Percentiles rank a stretch among this genome's conserved stretches.
These are phyloP conservation scores for Pichia rugopelliculosa DNA, from an alignment of 805 yeast species.

Conservation along the genomic window DNA sequence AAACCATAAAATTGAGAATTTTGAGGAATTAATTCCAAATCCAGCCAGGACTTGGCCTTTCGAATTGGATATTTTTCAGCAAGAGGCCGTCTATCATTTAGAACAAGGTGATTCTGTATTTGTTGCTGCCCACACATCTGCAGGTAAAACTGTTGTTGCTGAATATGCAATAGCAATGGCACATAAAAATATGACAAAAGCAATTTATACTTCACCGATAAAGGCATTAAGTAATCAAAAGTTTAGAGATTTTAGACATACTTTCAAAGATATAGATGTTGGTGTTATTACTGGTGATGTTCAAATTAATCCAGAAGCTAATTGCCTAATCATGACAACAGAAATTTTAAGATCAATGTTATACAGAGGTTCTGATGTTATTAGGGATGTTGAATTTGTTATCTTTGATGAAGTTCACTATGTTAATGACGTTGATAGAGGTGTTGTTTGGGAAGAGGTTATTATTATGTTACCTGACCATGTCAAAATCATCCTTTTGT, in stretches of 20 bases:
- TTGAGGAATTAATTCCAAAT: slow-evolving; percentile 80
- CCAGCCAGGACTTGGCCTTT: slow-evolving; percentile 95
- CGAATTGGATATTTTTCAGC: slow-evolving; percentile 89
- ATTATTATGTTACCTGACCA: slow-evolving; percentile 92
- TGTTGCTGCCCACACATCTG: slow-evolving; percentile 98
- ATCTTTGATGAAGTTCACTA: slow-evolving; percentile 97
- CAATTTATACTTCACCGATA: slow-evolving; percentile 94
- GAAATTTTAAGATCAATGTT: slow-evolving; percentile 96
- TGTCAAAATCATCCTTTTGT: slow-evolving; percentile 86
- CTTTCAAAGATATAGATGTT: slow-evolving; percentile 82
- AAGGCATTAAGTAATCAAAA: slow-evolving; percentile 93
- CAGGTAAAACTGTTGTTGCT: slow-evolving; percentile 97
- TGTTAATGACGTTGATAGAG: slow-evolving; percentile 96
- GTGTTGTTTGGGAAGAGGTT: slow-evolving; percentile 99
- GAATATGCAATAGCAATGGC: slow-evolving; percentile 99
- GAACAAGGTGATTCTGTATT: slow-evolving; percentile 98
- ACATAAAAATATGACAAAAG: slow-evolving; percentile 89
- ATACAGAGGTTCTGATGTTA: slow-evolving; percentile 93
- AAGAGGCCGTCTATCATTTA: slow-evolving; percentile 91
- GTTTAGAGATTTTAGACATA: slow-evolving; percentile 88
- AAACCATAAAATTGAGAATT: slow-evolving; percentile 75
- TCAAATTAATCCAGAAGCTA: slow-evolving; percentile 96
- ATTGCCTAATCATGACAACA: slow-evolving; percentile 97
- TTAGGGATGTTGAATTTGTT: slow-evolving; percentile 99
- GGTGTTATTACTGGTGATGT: slow-evolving; percentile 99